phyloP scores from a whole-genome alignment of 179 eudicot species.

The Silene vulgaris region DNA sequence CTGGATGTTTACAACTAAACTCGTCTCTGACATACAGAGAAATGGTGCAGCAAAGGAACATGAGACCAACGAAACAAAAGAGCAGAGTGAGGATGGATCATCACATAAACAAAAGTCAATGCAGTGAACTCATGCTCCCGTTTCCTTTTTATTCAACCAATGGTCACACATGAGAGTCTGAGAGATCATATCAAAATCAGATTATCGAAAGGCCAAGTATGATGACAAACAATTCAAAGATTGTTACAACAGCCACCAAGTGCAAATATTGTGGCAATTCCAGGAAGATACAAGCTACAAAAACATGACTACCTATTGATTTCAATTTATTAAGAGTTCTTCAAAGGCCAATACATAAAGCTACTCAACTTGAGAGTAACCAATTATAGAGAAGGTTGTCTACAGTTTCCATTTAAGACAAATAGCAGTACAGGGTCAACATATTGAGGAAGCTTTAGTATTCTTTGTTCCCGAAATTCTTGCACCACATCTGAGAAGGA shows the following conservation, averaged over 20 bases:
- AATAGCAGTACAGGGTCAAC: constrained; percentile 33
- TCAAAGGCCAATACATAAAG: background rate
- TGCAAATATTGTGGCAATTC: background rate
- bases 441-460: constrained; percentile 32
- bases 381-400: background rate
- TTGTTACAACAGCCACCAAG: background rate
- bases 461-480: constrained; percentile 84
- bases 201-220: background rate
- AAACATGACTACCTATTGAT: background rate
- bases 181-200: background rate
- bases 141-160: background rate
- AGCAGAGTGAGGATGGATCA: background rate
- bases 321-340: constrained; percentile 5
- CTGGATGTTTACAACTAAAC: no score
- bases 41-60: no score
- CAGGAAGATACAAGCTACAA: constrained; percentile 8
- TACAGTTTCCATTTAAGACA: background rate
- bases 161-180: background rate
- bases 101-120: background rate
- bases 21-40: no score
- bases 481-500: constrained; percentile 94
- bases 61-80: background rate
- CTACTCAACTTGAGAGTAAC: background rate
- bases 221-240: background rate
- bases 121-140: background rate